Base-by-base conservation (phyloP, 805 yeast genomes). In the Saccharomycopsis microspora region DNA sequence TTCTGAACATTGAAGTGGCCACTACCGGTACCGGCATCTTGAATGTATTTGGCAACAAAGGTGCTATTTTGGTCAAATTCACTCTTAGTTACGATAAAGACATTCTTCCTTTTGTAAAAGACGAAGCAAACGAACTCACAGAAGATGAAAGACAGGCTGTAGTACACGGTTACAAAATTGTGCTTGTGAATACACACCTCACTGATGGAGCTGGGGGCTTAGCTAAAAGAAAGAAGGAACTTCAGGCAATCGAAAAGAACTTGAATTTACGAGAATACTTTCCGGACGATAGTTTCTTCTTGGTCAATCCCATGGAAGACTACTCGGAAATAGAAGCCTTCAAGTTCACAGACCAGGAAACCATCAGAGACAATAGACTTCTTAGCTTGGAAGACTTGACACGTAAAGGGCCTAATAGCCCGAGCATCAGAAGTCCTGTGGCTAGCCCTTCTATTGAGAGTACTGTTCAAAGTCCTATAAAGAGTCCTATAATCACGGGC, bases 1-100 rank as follows among this genome's bases (percentile, higher is more conserved):
- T 77, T n/a, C 60, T 68, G 1, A 54, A 63, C 19, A 47, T 75
- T 4, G 59, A 60, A 19, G 63, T 65, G 4, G 60, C 66, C 3
- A 67, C 78, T 0, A 64, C 78, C 5, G 82, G 83, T 0, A 70
- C 82, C 0, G 83, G 83, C 0, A 67, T 76, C 38, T 57, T 78
- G 44, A 71, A 76, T 30, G 55, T 69, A 29, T 78, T 80, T 75
- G 82, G 81, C 11, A 78, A 78, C 60, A 78, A 78, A 55, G 84
- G 84, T 3, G 78, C 80, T 3, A 73, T 75, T 9, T 60, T 69
- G 11, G 61, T 75, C 28, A 61, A 63, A 30, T 67, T 78, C 51
- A 60, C 52, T 7, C 51, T 74, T 29, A 76, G 75, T 3, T 60
- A 56, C 6, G 64, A 69, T 37, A 60, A 61, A 32, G 58, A 55